Conservation (phyloP, 169 alveolate species). For the Eimeria brunetti region DNA sequence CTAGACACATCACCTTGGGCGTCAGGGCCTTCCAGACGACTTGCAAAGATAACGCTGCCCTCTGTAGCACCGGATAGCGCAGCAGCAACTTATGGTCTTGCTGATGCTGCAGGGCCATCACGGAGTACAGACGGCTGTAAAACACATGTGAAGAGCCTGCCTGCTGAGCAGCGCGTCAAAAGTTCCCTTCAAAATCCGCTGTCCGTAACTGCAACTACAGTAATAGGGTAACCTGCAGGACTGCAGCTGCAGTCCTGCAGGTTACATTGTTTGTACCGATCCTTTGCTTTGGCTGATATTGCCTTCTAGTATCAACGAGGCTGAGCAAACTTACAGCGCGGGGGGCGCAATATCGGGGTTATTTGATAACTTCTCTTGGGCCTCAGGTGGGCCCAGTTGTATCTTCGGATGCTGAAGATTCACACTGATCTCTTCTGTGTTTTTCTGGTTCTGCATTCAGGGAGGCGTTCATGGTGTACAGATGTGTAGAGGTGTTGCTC, state of each 20-base stretch:
- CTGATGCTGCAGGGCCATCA: not conserved
- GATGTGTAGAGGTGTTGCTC: slow-evolving; percentile 40
- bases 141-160: slow-evolving; percentile 14
- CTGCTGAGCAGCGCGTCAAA: slow-evolving; percentile 67
- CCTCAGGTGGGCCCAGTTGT: not conserved
- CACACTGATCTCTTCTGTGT: not conserved
- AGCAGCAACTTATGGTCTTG: not conserved
- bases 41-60: slow-evolving; percentile 32
- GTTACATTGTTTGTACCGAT: not conserved
- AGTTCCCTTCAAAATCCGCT: slow-evolving; percentile 65
- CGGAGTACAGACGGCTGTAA: not conserved
- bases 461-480: slow-evolving; percentile 71
- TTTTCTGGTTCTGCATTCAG: slow-evolving; percentile 7
- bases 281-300: not conserved
- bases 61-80: not conserved
- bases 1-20: slow-evolving; percentile 67
- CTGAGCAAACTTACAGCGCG: not conserved
- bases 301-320: not conserved
- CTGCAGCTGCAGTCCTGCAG: not conserved
- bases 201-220: not conserved
- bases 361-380: not conserved
- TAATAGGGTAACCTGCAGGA: not conserved
- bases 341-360: not conserved
- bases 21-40: not conserved
- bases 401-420: not conserved